Evolutionary conservation across 768 basidiomycete species (phyloP).

Genomic region (Rhodotorula babjevae): DNA sequence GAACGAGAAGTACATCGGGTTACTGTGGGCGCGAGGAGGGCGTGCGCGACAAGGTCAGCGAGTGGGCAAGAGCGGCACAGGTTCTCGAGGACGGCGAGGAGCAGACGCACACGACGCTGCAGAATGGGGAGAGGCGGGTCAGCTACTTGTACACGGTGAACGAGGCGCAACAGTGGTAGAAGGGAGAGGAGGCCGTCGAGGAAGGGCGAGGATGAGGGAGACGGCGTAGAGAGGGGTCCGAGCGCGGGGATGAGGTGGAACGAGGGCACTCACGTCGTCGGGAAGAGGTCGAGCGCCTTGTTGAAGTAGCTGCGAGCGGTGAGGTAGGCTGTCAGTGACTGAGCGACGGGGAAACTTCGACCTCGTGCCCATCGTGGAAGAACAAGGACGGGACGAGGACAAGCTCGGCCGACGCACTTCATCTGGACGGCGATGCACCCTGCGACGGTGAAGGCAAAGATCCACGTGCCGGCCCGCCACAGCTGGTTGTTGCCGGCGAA

Average conservation of each 20-base stretch:
- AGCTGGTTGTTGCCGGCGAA: slow-evolving; percentile 92
- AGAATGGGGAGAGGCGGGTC: too few species aligned
- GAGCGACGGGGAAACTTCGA: background rate
- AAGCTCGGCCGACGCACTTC: slow-evolving; percentile 58
- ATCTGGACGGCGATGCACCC: slow-evolving; percentile 70
- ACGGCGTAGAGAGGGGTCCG: too few species aligned
- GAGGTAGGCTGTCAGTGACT: background rate
- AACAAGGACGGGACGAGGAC: background rate
- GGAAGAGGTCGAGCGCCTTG: slow-evolving; percentile 35
- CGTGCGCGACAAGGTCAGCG: too few species aligned
- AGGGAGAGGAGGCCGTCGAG: background rate
- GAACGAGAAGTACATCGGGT: slow-evolving; percentile 72
- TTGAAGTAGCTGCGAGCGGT: background rate
- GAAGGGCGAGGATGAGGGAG: fast-evolving
- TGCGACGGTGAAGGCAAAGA: slow-evolving; percentile 76
- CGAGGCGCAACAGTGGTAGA: too few species aligned
- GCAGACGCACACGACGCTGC: too few species aligned
- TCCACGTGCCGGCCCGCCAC: slow-evolving; percentile 88
- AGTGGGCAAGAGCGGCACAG: too few species aligned
- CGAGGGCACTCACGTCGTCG: slow-evolving; percentile 26
- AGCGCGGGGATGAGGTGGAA: background rate
- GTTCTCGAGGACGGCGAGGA: too few species aligned
- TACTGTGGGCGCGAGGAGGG: slow-evolving; percentile 8
- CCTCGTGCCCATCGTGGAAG: too few species aligned
- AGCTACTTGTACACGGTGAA: too few species aligned